Percentiles rank a stretch among this genome's conserved stretches.
phyloP scores from a whole-genome alignment of 2,329 filamentous ascomycete species.

The Calonectria naviculata region DNA sequence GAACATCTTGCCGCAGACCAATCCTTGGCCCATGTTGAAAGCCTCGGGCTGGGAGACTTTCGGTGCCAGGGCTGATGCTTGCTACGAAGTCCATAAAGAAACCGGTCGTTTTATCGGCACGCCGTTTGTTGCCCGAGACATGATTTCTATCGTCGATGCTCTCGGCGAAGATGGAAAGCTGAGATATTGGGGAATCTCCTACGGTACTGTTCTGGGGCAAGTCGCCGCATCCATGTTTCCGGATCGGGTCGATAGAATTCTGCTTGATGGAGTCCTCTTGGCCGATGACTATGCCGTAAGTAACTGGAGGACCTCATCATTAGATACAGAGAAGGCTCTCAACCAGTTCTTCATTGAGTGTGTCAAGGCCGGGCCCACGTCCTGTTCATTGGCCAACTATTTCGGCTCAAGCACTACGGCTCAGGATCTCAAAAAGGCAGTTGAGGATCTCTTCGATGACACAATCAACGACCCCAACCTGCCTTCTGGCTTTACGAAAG shows the following conservation, averaged over 20 bases:
- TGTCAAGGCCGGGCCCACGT: neutral
- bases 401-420: neutral
- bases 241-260: slow-evolving; percentile 25
- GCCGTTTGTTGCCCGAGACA: slow-evolving; percentile 49
- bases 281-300: slow-evolving; percentile 22
- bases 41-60: neutral
- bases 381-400: slow-evolving; percentile 5
- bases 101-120: slow-evolving; percentile 44
- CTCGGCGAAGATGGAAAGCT: slow-evolving; percentile 46
- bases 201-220: slow-evolving; percentile 34
- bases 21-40: slow-evolving; percentile 10
- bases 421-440: neutral
- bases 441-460: neutral
- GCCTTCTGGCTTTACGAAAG: neutral
- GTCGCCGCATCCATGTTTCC: slow-evolving; percentile 36
- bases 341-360: slow-evolving; percentile 14
- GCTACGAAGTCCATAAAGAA: slow-evolving; percentile 33
- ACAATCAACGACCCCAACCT: neutral
- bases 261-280: slow-evolving; percentile 29
- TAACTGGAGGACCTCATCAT: neutral
- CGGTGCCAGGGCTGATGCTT: slow-evolving; percentile 26
- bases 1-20: slow-evolving; percentile 7
- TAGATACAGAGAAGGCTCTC: slow-evolving; percentile 15
- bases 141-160: slow-evolving; percentile 51
- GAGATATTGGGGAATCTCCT: slow-evolving; percentile 46